Evolutionary conservation across 2,329 filamentous ascomycete genomes (phyloP).

Genomic region (Neopestalotiopsis sp.): DNA sequence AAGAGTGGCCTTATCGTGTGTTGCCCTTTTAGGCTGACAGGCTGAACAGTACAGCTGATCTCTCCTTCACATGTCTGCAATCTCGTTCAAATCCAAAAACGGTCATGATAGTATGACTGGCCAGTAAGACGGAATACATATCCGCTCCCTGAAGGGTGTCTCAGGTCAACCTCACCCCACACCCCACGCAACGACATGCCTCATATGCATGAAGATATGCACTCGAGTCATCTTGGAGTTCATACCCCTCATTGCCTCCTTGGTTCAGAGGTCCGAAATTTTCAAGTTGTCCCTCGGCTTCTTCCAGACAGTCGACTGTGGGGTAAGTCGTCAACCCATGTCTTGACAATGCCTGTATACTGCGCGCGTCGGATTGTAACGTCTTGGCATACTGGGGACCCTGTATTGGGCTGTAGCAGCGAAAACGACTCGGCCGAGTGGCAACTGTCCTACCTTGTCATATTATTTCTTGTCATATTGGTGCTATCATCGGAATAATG

Average conservation of each 20-base stretch:
- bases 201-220: not conserved
- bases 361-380: not conserved
- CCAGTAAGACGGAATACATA: no score
- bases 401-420: not conserved
- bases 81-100: not conserved
- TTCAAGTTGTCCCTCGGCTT: not conserved
- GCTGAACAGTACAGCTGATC: not conserved
- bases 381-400: not conserved
- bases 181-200: not conserved
- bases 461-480: not conserved
- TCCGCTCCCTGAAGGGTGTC: no score
- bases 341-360: not conserved
- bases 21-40: not conserved
- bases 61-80: not conserved
- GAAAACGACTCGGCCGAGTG: not conserved
- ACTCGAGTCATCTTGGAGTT: not conserved
- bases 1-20: not conserved
- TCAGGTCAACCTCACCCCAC: not conserved
- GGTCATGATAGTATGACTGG: not conserved
- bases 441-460: not conserved
- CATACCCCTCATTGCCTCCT: slow-evolving; percentile 7
- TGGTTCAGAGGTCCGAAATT: not conserved
- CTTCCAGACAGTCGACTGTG: not conserved
- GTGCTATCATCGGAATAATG: not conserved
- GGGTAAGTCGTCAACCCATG: not conserved